phyloP scores from a whole-genome alignment of 352 stramenopile genomes.

The Thalassiosira livingstoniorum region DNA sequence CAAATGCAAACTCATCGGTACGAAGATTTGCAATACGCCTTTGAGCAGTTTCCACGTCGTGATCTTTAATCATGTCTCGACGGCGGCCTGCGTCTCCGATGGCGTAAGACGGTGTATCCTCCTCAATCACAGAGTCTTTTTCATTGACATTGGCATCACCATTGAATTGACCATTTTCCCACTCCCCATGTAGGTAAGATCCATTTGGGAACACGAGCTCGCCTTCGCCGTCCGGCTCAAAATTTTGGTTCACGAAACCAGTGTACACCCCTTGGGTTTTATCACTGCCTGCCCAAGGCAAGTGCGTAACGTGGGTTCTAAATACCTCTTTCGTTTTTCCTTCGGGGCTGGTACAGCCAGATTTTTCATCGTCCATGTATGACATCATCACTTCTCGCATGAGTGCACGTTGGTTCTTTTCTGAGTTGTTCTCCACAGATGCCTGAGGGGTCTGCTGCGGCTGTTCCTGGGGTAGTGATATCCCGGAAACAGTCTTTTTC shows the following conservation, averaged over 20 bases:
- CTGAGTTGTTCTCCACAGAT: not conserved
- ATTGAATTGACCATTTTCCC: slow-evolving; percentile 6
- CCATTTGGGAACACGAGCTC: slow-evolving; percentile 5
- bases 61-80: slow-evolving; percentile 54
- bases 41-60: slow-evolving; percentile 37
- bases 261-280: slow-evolving; percentile 12
- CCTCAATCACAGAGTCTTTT: not conserved
- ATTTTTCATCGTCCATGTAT: not conserved
- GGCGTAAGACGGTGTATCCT: slow-evolving; percentile 17
- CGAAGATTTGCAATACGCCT: slow-evolving; percentile 34
- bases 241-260: slow-evolving; percentile 13
- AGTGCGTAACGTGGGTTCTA: not conserved
- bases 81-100: slow-evolving; percentile 40
- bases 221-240: slow-evolving; percentile 18
- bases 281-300: not conserved
- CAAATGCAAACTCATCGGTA: slow-evolving; percentile 38
- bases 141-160: not conserved
- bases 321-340: not conserved
- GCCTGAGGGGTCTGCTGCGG: not conserved
- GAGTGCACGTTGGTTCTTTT: not conserved
- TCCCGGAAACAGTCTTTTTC: not conserved
- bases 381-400: not conserved
- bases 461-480: not conserved
- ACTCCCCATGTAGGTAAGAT: not conserved
- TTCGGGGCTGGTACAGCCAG: not conserved